phyloP scores from a whole-genome alignment of 2,329 filamentous ascomycete species.

The Penicillium nordicum region DNA sequence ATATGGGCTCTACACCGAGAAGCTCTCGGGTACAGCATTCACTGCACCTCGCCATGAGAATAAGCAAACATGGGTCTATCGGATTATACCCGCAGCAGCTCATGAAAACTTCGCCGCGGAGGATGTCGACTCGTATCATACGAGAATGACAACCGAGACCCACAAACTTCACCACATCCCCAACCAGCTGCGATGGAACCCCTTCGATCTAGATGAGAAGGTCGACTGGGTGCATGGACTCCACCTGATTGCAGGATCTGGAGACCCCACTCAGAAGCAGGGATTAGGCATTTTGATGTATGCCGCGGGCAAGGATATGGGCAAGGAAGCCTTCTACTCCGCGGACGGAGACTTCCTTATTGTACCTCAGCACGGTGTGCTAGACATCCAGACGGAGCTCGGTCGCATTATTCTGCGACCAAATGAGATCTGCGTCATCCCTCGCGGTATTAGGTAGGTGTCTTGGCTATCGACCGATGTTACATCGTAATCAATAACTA shows the following conservation, averaged over 20 bases:
- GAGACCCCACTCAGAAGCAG: constrained; percentile 73
- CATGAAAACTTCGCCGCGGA: constrained; percentile 51
- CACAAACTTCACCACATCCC: constrained; percentile 68
- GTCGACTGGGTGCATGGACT: constrained; percentile 67
- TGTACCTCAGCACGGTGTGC: constrained; percentile 68
- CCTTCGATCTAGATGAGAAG: constrained; percentile 67
- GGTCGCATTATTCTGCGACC: constrained; percentile 71
- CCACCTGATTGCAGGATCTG: constrained; percentile 72
- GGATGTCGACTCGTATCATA: constrained; percentile 47
- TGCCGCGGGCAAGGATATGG: constrained; percentile 75
- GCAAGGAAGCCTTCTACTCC: constrained; percentile 75
- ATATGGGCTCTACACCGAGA: constrained; percentile 77
- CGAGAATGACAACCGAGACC: constrained; percentile 39
- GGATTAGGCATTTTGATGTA: constrained; percentile 80
- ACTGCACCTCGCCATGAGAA: constrained; percentile 67
- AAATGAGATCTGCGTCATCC: constrained; percentile 74
- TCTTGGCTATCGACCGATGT: neutral
- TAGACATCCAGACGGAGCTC: constrained; percentile 76
- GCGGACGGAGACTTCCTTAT: constrained; percentile 77
- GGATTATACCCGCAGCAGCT: constrained; percentile 62
- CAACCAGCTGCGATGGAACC: constrained; percentile 78
- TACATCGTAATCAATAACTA: neutral
- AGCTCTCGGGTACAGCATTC: constrained; percentile 69
- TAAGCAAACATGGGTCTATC: constrained; percentile 70
- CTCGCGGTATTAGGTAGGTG: constrained; percentile 60